Evolutionary conservation across 179 eudicot genomes (phyloP).

Genomic region (Spergularia azorica): DNA sequence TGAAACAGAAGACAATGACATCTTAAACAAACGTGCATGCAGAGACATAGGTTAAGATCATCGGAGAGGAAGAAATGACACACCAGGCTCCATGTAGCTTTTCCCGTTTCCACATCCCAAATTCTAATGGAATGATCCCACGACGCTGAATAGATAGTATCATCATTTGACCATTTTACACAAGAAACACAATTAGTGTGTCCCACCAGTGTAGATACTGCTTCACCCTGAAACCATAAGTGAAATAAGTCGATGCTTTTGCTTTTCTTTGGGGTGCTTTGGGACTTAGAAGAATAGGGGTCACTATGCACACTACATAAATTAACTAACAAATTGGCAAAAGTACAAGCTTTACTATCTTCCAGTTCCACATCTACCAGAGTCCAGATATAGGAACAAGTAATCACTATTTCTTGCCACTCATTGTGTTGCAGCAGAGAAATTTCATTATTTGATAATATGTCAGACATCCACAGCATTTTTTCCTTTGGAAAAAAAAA

Average conservation of each 20-base stretch:
- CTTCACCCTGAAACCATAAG: slow-evolving; percentile 61
- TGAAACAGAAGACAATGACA: background rate
- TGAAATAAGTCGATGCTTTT: background rate
- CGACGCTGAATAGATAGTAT: slow-evolving; percentile 85
- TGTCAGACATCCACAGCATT: background rate
- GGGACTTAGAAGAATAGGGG: background rate
- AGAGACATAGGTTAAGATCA: background rate
- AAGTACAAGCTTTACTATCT: background rate
- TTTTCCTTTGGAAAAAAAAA: background rate
- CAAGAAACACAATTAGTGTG: slow-evolving; percentile 92
- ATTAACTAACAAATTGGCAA: background rate
- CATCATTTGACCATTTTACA: slow-evolving; percentile 76
- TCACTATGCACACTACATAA: background rate
- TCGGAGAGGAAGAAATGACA: background rate
- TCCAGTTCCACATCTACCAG: background rate
- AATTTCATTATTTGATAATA: background rate
- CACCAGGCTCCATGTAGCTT: slow-evolving; percentile 71
- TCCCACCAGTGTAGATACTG: slow-evolving; percentile 75
- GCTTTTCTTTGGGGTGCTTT: background rate
- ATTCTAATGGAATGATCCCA: slow-evolving; percentile 94
- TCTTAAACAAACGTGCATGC: background rate
- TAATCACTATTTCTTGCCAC: background rate
- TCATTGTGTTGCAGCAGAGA: background rate
- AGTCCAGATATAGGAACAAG: background rate
- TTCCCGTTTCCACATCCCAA: slow-evolving; percentile 93